Base-by-base conservation (phyloP, 78 protist species). In the Monosiga brevicollis region DNA sequence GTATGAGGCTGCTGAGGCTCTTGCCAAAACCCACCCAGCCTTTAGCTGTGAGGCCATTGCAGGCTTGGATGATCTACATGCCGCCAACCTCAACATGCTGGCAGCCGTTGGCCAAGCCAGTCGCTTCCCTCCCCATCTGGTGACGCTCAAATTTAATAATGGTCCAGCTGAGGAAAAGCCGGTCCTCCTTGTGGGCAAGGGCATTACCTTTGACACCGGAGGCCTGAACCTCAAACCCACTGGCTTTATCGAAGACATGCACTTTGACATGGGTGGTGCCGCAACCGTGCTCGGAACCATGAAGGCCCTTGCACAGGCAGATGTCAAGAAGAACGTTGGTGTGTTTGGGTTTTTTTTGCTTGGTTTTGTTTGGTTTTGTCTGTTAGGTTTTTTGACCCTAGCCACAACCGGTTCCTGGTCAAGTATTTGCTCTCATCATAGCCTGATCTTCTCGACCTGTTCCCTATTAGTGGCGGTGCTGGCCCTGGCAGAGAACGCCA, bases 211-310 rank as follows among this genome's bases (percentile, higher is more conserved):
- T 62, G 96, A 93, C 89, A 87, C 62, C 29, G 62, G 62, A 49
- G 62, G 62, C 62, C 62, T 49, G 62, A 49, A 49, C 62, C 62
- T 95, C 83, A 95, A 93, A 84, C 90, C 93, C 23, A 74, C 87
- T 29, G 84, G 86, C 2, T 38, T 43, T 75, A 94, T 94, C 92
- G 91, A 83, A 72, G 35, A 81, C 76, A 94, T 94, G 97, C 84
- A 87, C 72, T 90, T 86, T 49, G 97, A 94, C 81, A 92, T 91
- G 95, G 92, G 93, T 38, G 97, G 97, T 39, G 91, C 95, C 23
- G 95, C 97, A 32, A 73, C 84, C 22, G 89, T 91, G 0, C 82
- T 90, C 55, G 70, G 87, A 9, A 29, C 94, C 29, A 32, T 90
- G 54, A 71, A 11, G 36, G 94, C 87, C 81, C 55, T 87, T 42